Conservation (phyloP, 257 asterid genomes). For the Solanum infundibuliforme region DNA sequence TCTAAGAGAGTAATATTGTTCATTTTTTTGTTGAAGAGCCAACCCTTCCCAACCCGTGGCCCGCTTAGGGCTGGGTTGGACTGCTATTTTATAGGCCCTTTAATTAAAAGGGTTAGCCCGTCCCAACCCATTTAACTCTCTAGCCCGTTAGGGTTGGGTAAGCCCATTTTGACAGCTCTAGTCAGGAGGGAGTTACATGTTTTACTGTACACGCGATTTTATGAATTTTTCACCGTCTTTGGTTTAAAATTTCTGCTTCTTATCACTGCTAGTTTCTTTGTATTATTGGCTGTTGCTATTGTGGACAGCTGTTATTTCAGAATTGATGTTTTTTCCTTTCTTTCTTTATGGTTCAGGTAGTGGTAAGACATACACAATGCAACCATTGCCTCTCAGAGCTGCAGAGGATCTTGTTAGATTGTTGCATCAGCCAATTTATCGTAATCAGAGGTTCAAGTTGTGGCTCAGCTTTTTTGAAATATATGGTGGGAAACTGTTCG, state of each 20-base stretch:
- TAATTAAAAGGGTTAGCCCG: too few species aligned
- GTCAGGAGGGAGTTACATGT: background rate
- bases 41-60: too few species aligned
- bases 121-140: too few species aligned
- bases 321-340: background rate
- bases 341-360: conserved; percentile 49
- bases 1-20: too few species aligned
- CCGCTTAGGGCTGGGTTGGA: too few species aligned
- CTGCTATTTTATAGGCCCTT: too few species aligned
- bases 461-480: conserved; percentile 99
- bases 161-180: too few species aligned
- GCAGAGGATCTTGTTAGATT: conserved; percentile 86
- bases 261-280: background rate
- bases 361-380: conserved; percentile 98
- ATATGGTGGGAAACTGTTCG: conserved; percentile 94
- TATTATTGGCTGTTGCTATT: background rate
- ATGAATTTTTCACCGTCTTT: background rate
- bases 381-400: conserved; percentile 97
- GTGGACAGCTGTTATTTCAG: background rate
- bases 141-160: too few species aligned
- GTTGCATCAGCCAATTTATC: conserved; percentile 87
- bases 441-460: conserved; percentile 89
- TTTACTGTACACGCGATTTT: background rate
- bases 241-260: background rate
- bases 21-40: too few species aligned